A percentile compares a stretch with the other conserved stretches of the same genome.
Evolutionary conservation across 345 rosid genomes (phyloP).

Genomic region (Salix arbutifolia): DNA sequence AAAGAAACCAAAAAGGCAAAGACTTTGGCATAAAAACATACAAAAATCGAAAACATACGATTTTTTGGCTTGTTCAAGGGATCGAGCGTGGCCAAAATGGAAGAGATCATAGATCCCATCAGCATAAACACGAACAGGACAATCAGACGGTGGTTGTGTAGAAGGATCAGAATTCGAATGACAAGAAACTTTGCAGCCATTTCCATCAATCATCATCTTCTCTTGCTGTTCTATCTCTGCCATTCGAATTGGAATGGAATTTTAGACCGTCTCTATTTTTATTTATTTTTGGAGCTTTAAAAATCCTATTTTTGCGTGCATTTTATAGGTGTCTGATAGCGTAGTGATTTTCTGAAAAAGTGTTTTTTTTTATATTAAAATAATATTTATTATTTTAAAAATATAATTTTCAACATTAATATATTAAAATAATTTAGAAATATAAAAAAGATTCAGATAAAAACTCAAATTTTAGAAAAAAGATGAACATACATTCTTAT

Average conservation of each 20-base stretch:
- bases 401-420: too few relatives aligned
- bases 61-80: conserved; percentile 94
- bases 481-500: too few relatives aligned
- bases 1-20: not conserved
- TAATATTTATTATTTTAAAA: too few relatives aligned
- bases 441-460: too few relatives aligned
- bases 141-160: conserved; percentile 3
- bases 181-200: not conserved
- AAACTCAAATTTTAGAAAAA: too few relatives aligned
- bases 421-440: too few relatives aligned
- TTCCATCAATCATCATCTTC: not conserved
- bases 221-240: not conserved
- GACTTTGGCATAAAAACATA: not conserved
- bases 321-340: too few relatives aligned
- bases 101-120: conserved; percentile 99
- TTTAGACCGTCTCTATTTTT: not conserved
- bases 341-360: too few relatives aligned
- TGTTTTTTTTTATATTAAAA: too few relatives aligned
- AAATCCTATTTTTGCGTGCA: too few relatives aligned
- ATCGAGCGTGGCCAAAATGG: conserved; percentile 94
- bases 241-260: not conserved
- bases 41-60: conserved; percentile 34
- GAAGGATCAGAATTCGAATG: not conserved
- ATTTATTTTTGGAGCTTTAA: not conserved
- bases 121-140: conserved; percentile 82